A percentile compares a stretch with the other conserved stretches of the same genome.
These are phyloP conservation scores for Boletellus ananiceps DNA, from an alignment of 768 basidiomycete species.

Conservation along the genomic window DNA sequence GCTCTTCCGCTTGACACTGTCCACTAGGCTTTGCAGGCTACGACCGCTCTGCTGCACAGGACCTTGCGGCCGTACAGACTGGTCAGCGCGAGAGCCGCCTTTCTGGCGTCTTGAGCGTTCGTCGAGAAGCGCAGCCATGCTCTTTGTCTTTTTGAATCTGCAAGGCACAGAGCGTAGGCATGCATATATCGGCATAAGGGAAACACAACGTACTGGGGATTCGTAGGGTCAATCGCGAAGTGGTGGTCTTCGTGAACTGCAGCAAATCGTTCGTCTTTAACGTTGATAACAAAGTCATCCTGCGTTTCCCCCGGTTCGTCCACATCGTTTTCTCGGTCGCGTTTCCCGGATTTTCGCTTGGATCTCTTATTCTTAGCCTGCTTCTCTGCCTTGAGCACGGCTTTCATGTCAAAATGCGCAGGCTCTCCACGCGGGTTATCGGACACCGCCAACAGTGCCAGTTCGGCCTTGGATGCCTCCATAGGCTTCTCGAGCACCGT, in stretches of 20 bases:
- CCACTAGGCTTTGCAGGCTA: conserved; percentile 65
- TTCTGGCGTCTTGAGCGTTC: conserved; percentile 71
- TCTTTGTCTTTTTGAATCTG: conserved; percentile 91
- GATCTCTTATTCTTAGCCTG: conserved; percentile 38
- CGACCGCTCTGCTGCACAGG: conserved; percentile 15
- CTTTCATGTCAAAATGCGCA: conserved; percentile 87
- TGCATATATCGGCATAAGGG: background rate
- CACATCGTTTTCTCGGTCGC: conserved; percentile 24
- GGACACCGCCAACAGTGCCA: conserved; percentile 56
- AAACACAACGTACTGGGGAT: conserved; percentile 72
- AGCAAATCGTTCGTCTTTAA: conserved; percentile 85
- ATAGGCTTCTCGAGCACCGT: conserved; percentile 20
- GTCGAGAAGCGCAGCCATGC: conserved; percentile 80
- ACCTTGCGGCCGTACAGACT: background rate
- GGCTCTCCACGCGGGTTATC: conserved; percentile 52
- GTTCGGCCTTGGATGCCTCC: conserved; percentile 46
- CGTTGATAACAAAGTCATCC: conserved; percentile 77
- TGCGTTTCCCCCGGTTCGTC: conserved; percentile 62
- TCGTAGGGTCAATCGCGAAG: conserved; percentile 93
- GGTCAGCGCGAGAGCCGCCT: conserved; percentile 17
- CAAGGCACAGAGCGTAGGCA: background rate
- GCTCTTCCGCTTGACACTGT: conserved; percentile 84
- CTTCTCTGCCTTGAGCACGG: conserved; percentile 86
- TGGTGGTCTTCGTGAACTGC: conserved; percentile 83
- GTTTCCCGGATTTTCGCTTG: conserved; percentile 24